Conservation (phyloP, 1,284 basidiomycete species). For the Boletellus deceptivus region DNA sequence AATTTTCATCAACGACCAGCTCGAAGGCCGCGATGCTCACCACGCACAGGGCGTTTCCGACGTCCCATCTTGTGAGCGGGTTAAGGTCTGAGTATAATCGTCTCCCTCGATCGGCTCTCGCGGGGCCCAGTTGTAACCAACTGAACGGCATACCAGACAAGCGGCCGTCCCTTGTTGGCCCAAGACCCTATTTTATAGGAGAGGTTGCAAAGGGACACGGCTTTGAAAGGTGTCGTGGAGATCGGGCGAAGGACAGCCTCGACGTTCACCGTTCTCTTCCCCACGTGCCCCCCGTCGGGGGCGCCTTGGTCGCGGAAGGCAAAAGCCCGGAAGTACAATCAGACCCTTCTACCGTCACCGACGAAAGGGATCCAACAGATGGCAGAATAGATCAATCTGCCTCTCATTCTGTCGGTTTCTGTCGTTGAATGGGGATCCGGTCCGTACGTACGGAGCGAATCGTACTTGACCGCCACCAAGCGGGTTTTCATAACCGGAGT, state of each 20-base stretch:
- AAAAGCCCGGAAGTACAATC: too few relatives aligned
- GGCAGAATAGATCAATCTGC: too few relatives aligned
- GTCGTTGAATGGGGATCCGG: too few relatives aligned
- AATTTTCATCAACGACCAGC: constrained; percentile 21
- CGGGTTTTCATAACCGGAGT: background rate
- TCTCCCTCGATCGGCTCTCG: constrained; percentile 34
- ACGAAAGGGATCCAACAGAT: too few relatives aligned
- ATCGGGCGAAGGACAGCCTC: constrained; percentile 17
- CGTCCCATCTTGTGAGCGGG: constrained; percentile 30
- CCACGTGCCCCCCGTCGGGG: constrained; percentile 16
- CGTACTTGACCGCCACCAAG: background rate
- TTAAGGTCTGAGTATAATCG: constrained; percentile 35
- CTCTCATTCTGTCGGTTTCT: too few relatives aligned
- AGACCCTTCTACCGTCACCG: too few relatives aligned
- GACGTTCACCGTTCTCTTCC: background rate
- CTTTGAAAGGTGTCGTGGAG: constrained; percentile 32
- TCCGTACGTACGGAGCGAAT: too few relatives aligned
- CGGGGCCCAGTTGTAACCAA: constrained; percentile 31
- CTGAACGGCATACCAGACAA: constrained; percentile 35
- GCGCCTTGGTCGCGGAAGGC: constrained; percentile 8
- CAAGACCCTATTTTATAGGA: constrained; percentile 29
- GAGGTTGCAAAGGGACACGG: constrained; percentile 21
- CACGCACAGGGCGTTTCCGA: constrained; percentile 16
- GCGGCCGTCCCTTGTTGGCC: constrained; percentile 11
- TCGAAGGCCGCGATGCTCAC: constrained; percentile 33